Percentiles rank a stretch among this genome's conserved stretches.
phyloP scores from a whole-genome alignment of 768 basidiomycete species.

The Pisolithus microcarpus region DNA sequence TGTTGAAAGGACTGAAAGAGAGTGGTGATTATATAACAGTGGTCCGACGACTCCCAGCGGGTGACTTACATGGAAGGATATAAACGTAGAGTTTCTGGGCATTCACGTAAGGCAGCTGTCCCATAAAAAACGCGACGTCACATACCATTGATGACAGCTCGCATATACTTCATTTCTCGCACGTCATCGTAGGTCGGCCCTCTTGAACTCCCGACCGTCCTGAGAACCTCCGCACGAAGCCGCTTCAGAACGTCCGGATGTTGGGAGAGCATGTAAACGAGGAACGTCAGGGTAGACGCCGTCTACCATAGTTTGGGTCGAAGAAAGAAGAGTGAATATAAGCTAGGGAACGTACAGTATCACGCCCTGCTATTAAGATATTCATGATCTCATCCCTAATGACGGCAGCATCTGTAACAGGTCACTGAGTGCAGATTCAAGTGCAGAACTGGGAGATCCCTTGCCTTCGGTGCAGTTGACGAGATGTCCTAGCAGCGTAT shows the following conservation, averaged over 20 bases:
- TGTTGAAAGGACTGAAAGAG: slow-evolving; percentile 19
- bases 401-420: slow-evolving; percentile 20
- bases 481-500: slow-evolving; percentile 26
- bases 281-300: slow-evolving; percentile 28
- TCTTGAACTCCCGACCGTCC: slow-evolving; percentile 40
- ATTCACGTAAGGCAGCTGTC: no score
- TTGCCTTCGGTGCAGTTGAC: slow-evolving; percentile 25
- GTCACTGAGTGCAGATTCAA: background rate
- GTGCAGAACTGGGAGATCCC: background rate
- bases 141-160: slow-evolving; percentile 59
- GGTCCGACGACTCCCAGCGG: background rate
- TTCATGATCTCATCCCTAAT: slow-evolving; percentile 32
- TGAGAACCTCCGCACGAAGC: slow-evolving; percentile 50
- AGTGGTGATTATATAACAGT: background rate
- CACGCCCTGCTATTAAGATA: slow-evolving; percentile 33
- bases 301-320: slow-evolving; percentile 15
- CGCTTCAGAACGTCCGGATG: slow-evolving; percentile 41
- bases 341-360: slow-evolving; percentile 19
- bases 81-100: slow-evolving; percentile 26
- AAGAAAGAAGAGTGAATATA: background rate
- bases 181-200: slow-evolving; percentile 52
- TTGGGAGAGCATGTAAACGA: slow-evolving; percentile 42
- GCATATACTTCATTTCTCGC: slow-evolving; percentile 54
- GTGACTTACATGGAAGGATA: slow-evolving; percentile 24
- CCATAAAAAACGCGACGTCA: background rate